These are phyloP conservation scores for Saccharomyces cerevisiae DNA, from an alignment of 805 yeast species.

Conservation along the genomic window DNA sequence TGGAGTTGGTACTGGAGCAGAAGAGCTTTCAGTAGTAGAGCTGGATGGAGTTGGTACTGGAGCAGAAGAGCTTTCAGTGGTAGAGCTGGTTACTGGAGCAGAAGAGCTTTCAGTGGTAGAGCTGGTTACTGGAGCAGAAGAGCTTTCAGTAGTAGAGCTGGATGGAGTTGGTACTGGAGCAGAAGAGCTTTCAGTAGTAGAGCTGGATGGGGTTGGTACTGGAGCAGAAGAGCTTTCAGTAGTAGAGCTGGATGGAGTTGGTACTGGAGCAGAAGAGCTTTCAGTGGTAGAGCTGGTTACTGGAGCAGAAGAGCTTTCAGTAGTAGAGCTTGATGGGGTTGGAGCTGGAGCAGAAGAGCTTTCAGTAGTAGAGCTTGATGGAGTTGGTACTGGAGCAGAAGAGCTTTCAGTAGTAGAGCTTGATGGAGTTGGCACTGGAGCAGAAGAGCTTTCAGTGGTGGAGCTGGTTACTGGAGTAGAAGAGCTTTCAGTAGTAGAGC, in stretches of 20 bases:
- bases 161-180: not conserved
- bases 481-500: not conserved
- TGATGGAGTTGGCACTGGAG: not conserved
- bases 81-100: not conserved
- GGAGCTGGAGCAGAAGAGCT: not conserved
- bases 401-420: not conserved
- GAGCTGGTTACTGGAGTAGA: not conserved
- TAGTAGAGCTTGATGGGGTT: not conserved
- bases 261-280: not conserved
- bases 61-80: not conserved
- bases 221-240: not conserved
- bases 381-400: not conserved
- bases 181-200: not conserved
- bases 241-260: not conserved
- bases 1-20: not conserved
- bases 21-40: not conserved
- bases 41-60: not conserved
- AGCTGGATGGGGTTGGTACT: not conserved
- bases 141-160: not conserved
- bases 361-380: not conserved
- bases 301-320: not conserved
- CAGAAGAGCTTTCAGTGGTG: not conserved
- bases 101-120: not conserved
- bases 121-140: not conserved
- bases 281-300: not conserved